Evolutionary conservation across 176 grass and related monocot species (phyloP).

Genomic region (Bromus sterilis): DNA sequence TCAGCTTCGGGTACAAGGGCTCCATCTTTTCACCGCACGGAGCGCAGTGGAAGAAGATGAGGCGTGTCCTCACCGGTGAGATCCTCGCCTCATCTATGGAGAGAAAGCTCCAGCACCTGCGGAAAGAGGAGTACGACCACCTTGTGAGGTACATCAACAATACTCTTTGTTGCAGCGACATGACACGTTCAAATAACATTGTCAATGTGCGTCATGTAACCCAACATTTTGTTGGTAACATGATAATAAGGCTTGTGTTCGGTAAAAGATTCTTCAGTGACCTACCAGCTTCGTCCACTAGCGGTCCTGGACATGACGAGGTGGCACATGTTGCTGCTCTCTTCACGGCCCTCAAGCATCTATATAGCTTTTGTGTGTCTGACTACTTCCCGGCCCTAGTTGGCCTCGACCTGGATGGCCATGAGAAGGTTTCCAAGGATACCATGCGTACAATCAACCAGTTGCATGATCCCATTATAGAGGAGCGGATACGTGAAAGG

Average conservation of each 20-base stretch:
- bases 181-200: background rate
- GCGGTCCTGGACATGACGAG: conserved; percentile 18
- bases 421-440: conserved; percentile 21
- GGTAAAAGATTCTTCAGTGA: conserved; percentile 20
- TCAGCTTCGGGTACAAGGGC: background rate
- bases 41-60: conserved; percentile 32
- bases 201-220: conserved; percentile 2
- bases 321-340: conserved; percentile 29
- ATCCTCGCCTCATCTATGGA: background rate
- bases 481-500: background rate
- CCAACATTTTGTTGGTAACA: conserved; percentile 29
- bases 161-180: background rate
- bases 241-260: conserved; percentile 33
- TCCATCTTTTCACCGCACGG: background rate
- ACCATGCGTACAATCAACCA: background rate
- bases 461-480: conserved; percentile 22
- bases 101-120: background rate
- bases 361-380: conserved; percentile 33
- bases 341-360: background rate
- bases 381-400: conserved; percentile 36
- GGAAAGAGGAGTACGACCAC: conserved; percentile 17
- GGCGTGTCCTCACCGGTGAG: background rate
- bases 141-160: background rate
- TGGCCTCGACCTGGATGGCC: conserved; percentile 32
- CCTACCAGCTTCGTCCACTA: background rate